Conservation (phyloP, 306 rosid genomes). For the Medicago truncatula region MtrunA17r5.0-ANR NC_053042.1:9189501-9190000, state of each 20-base stretch:
- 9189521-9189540: too few species aligned
- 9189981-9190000: constrained; percentile 42
- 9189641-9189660: not conserved
- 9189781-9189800: not conserved
- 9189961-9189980: constrained; percentile 40
- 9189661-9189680: not conserved
- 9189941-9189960: constrained; percentile 40
- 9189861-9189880: not conserved
- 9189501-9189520: too few species aligned
- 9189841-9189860: constrained; percentile 36
- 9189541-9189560: too few species aligned
- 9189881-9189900: constrained; percentile 20
- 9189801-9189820: not conserved
- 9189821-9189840: not conserved
- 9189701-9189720: too few species aligned
- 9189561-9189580: too few species aligned
- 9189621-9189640: not conserved
- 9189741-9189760: not conserved
- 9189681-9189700: not conserved
- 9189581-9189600: not conserved
- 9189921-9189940: constrained; percentile 39
- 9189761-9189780: not conserved
- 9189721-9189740: too few species aligned
- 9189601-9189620: not conserved
- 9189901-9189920: not conserved